Base-by-base conservation (phyloP, 2,329 filamentous ascomycete genomes). In the Penicillium sp. region DNA sequence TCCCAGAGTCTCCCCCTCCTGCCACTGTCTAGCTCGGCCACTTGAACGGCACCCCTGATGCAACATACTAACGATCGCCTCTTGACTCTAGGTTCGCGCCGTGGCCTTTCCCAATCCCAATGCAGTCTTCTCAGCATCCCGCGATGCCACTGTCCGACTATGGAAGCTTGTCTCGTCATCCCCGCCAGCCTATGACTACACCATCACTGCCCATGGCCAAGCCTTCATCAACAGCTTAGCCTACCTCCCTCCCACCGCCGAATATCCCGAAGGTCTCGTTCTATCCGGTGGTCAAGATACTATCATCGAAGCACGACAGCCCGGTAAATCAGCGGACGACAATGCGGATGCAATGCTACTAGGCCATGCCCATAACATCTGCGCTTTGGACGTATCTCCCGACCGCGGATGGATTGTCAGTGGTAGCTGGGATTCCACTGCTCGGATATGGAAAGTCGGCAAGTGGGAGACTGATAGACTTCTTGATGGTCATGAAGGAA, bases 341-440 rank as follows among this genome's bases (percentile, higher is more conserved):
- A 88, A 93, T 74, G 90, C 93, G 8, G 90, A 96, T 63, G 88
- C 90, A 19, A 81, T 97, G 58, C 82, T 99, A 9, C 79, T 96
- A 47, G 93, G 94, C 11, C 94, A 99, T 71, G 82, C 84, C 18
- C 84, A 89, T 71, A 97, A 97, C 66, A 87, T 99, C 42, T 97
- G 93, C 71, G 83, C 92, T 8, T 77, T 99, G 40, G 91, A 96
- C 66, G 87, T 91, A 14, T 88, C 87, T 47, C 83, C 88, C 1
- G 83, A 87, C 55, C 88, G 87, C 2, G 83, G 78, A 42, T 90
- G 86, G 71, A 81, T 97, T 36, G 87, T 97, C 43, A 97, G 93
- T 61, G 94, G 93, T 28, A 90, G 92, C 66, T 99, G 94, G 94
- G 94, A 99, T 73, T 85, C 85, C 26, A 89, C 92, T 60, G 92